These are phyloP conservation scores for Aspergillus kassunensis DNA, from an alignment of 495 filamentous ascomycete genomes.

Conservation along the genomic window DNA sequence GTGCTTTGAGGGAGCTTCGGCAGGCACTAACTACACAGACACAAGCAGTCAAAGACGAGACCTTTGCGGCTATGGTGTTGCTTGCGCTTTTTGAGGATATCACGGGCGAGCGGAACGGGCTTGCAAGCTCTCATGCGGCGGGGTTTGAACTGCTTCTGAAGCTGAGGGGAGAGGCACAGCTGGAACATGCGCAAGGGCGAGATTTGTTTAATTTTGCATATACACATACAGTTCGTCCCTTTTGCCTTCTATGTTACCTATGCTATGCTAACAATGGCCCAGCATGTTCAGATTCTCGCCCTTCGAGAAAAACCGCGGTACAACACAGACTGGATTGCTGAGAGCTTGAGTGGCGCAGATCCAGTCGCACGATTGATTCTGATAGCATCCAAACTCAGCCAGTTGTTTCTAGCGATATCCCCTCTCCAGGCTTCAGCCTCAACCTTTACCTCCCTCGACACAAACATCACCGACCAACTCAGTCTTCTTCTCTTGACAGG, in stretches of 20 bases:
- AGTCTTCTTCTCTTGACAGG: slow-evolving; percentile 23
- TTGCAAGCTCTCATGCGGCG: slow-evolving; percentile 39
- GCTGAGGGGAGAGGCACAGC: slow-evolving; percentile 31
- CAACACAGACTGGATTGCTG: slow-evolving; percentile 30
- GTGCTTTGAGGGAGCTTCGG: slow-evolving; percentile 31
- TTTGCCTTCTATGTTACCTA: too few relatives aligned
- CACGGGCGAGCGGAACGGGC: slow-evolving; percentile 35
- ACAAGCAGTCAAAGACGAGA: slow-evolving; percentile 38
- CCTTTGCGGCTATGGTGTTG: slow-evolving; percentile 38
- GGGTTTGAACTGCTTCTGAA: slow-evolving; percentile 41
- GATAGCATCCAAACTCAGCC: slow-evolving; percentile 30
- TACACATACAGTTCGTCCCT: slow-evolving; percentile 41
- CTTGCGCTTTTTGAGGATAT: slow-evolving; percentile 43
- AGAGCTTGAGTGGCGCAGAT: slow-evolving; percentile 26
- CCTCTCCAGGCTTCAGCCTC: slow-evolving; percentile 11
- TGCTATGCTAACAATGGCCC: slow-evolving; percentile 4
- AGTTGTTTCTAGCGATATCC: slow-evolving; percentile 22
- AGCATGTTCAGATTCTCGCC: slow-evolving; percentile 40
- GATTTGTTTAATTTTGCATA: slow-evolving; percentile 43
- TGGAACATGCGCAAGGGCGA: slow-evolving; percentile 32
- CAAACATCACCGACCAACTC: slow-evolving; percentile 18
- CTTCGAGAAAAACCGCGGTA: slow-evolving; percentile 34
- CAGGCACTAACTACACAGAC: slow-evolving; percentile 26
- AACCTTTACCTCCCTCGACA: slow-evolving; percentile 6
- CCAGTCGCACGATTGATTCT: slow-evolving; percentile 38